A percentile compares a stretch with the other conserved stretches of the same genome.
Conservation (phyloP, 176 grass and related monocot genomes). For the Panicum miliaceum region DNA sequence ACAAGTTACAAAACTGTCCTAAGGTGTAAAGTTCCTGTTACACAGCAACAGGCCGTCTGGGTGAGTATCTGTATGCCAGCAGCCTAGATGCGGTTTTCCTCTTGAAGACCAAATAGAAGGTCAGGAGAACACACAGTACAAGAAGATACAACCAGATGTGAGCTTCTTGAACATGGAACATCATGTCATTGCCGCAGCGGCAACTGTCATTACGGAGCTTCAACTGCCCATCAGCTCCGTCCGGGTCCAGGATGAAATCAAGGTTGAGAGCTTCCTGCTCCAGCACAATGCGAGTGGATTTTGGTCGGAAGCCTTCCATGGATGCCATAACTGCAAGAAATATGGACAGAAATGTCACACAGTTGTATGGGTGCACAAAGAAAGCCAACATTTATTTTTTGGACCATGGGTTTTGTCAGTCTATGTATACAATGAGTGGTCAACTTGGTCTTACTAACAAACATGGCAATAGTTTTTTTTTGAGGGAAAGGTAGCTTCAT, state of each 20-base stretch:
- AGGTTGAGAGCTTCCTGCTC: conserved; percentile 53
- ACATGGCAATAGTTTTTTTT: neutral
- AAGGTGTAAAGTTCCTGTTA: conserved; percentile 1
- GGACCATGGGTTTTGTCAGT: neutral
- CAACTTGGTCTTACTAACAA: conserved; percentile 14
- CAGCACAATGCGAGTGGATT: conserved; percentile 62
- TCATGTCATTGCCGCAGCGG: conserved; percentile 44
- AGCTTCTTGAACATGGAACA: conserved; percentile 49
- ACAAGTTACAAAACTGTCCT: conserved; percentile 20
- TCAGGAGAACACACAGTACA: conserved; percentile 40
- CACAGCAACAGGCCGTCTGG: conserved; percentile 54
- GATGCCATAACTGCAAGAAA: conserved; percentile 62
- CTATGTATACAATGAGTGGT: neutral
- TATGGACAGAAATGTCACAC: conserved; percentile 2
- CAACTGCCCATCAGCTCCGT: neutral
- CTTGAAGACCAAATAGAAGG: conserved; percentile 65
- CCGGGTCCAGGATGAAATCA: conserved; percentile 83
- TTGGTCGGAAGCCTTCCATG: conserved; percentile 67
- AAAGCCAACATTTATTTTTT: neutral
- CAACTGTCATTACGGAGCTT: conserved; percentile 34
- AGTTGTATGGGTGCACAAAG: neutral
- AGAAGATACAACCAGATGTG: conserved; percentile 60
- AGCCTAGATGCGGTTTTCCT: conserved; percentile 55
- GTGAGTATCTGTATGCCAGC: conserved; percentile 28
- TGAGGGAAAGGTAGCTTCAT: too few relatives aligned